These are phyloP conservation scores for Sugiyamaella paludigena DNA, from an alignment of 1,139 yeast species.

Conservation along the genomic window DNA sequence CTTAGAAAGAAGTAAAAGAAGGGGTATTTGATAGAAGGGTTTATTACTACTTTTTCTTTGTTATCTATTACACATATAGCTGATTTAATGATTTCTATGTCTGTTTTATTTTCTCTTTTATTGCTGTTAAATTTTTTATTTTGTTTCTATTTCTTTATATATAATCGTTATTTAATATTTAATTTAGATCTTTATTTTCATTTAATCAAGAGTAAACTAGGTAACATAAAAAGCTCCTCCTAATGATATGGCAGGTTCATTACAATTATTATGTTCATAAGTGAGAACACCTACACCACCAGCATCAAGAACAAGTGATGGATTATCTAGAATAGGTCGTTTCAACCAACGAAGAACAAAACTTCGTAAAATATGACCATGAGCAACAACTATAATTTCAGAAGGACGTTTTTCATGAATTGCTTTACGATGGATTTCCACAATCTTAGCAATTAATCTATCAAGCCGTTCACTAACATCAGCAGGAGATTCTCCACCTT, in stretches of 20 bases:
- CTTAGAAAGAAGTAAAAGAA: conserved; percentile 27
- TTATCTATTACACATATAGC: neutral
- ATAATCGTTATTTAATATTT: neutral
- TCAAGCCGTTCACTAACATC: conserved; percentile 73
- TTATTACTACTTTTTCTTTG: neutral
- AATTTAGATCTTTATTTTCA: neutral
- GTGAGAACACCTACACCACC: conserved; percentile 94
- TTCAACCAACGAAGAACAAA: conserved; percentile 87
- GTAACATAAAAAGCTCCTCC: conserved; percentile 71
- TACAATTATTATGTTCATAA: conserved; percentile 78
- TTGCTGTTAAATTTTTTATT: neutral
- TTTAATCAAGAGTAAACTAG: conserved; percentile 23
- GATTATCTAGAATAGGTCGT: conserved; percentile 57
- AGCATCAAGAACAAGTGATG: conserved; percentile 82
- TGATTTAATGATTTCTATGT: neutral
- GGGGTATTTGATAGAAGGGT: neutral
- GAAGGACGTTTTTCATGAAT: conserved; percentile 53
- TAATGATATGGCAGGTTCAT: conserved; percentile 81
- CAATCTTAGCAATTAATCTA: conserved; percentile 59
- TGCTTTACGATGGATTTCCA: conserved; percentile 59
- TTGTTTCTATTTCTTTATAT: neutral
- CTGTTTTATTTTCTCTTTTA: neutral
- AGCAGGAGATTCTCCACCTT: conserved; percentile 70
- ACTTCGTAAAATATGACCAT: conserved; percentile 89
- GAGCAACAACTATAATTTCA: conserved; percentile 82